These are phyloP conservation scores for Kwoniella heveanensis DNA, from an alignment of 768 basidiomycete species.

Conservation along the genomic window DNA sequence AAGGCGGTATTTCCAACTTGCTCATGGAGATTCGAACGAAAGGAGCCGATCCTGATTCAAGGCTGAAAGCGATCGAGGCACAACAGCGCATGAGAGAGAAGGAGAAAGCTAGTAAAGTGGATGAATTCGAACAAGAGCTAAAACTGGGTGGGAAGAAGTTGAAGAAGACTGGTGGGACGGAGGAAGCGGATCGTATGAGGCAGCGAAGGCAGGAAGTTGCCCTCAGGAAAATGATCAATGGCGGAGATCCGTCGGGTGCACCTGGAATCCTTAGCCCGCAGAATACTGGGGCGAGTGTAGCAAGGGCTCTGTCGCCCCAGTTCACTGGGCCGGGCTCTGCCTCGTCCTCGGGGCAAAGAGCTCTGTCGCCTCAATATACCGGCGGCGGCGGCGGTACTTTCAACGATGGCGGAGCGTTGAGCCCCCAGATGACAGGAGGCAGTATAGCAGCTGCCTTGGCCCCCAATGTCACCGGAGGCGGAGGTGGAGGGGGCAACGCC, in stretches of 20 bases:
- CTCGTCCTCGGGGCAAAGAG: neutral
- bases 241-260: conserved; percentile 1
- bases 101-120: conserved; percentile 65
- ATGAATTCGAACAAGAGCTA: conserved; percentile 83
- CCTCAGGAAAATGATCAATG: conserved; percentile 80
- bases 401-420: conserved; percentile 9
- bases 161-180: conserved; percentile 92
- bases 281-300: conserved; percentile 22
- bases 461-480: conserved; percentile 27
- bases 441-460: neutral
- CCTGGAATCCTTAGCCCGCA: conserved; percentile 26
- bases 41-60: conserved; percentile 74
- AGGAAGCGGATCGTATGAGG: conserved; percentile 83
- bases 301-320: conserved; percentile 13
- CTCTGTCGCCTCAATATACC: conserved; percentile 6
- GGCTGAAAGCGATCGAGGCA: conserved; percentile 89
- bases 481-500: neutral
- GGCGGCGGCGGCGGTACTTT: neutral
- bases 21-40: conserved; percentile 86
- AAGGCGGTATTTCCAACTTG: conserved; percentile 67
- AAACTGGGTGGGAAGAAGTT: conserved; percentile 78
- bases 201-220: conserved; percentile 81
- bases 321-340: conserved; percentile 25
- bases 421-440: conserved; percentile 26
- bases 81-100: conserved; percentile 77